phyloP scores from a whole-genome alignment of 192 early-diverging fungal species.

The Chytriomyces hyalinus region DNA sequence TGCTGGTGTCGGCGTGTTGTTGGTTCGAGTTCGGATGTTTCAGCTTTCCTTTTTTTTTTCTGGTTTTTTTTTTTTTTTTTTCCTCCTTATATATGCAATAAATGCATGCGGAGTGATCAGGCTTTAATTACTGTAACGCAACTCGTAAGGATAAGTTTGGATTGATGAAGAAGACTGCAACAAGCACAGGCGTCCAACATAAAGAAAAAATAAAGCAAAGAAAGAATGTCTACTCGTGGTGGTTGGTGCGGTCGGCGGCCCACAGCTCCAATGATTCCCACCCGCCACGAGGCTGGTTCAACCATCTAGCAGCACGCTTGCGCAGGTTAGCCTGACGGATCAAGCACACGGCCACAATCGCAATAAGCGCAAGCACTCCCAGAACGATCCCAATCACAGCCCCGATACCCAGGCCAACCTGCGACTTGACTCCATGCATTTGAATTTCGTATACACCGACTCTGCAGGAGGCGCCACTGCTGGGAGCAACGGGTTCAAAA shows the following conservation, averaged over 20 bases:
- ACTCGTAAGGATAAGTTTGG: background rate
- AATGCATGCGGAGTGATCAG: background rate
- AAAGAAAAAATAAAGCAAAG: background rate
- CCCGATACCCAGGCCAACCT: background rate
- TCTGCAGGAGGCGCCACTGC: background rate
- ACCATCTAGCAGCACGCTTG: conserved; percentile 28
- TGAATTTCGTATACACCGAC: conserved; percentile 24
- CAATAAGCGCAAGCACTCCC: conserved; percentile 5
- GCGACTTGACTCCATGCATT: conserved; percentile 13
- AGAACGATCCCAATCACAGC: conserved; percentile 25
- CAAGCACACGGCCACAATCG: conserved; percentile 16
- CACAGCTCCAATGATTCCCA: conserved; percentile 30
- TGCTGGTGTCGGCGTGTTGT: background rate
- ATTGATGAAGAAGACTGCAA: background rate
- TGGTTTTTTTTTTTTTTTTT: background rate
- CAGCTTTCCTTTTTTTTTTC: background rate
- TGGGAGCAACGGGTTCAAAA: background rate
- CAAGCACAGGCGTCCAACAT: background rate
- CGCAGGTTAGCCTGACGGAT: conserved; percentile 25
- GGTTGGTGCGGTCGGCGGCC: conserved; percentile 17
- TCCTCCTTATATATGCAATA: background rate
- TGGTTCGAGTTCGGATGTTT: background rate
- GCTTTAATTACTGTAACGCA: background rate
- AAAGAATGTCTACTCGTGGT: conserved; percentile 1
- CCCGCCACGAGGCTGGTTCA: conserved; percentile 20